phyloP scores from a whole-genome alignment of 306 rosid genomes.

The Boehmeria nivea region DNA sequence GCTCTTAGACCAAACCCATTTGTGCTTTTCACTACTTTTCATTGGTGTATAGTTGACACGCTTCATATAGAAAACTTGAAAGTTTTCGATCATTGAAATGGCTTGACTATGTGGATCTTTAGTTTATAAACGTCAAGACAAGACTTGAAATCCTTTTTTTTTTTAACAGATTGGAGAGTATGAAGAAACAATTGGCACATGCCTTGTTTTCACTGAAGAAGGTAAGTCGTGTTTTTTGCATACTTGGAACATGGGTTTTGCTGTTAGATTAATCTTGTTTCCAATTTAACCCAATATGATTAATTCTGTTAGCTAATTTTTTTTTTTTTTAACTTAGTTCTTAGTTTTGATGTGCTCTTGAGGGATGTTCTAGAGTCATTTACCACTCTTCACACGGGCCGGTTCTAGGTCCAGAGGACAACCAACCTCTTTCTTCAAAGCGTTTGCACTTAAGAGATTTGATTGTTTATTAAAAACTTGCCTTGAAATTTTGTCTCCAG shows the following conservation, averaged over 20 bases:
- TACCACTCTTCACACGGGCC: too few relatives aligned
- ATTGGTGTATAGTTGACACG: not conserved
- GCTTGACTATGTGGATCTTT: not conserved
- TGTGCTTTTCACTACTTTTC: too few relatives aligned
- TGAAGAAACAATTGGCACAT: constrained; percentile 67
- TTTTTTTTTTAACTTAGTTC: not conserved
- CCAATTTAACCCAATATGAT: too few relatives aligned
- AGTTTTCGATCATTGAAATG: not conserved
- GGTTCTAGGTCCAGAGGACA: too few relatives aligned
- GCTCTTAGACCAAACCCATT: too few relatives aligned
- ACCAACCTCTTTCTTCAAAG: too few relatives aligned
- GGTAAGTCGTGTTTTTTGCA: constrained; percentile 30
- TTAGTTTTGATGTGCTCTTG: not conserved
- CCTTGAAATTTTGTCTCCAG: not conserved
- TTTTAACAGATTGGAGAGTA: constrained; percentile 67
- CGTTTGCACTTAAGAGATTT: too few relatives aligned
- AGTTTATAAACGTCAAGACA: not conserved
- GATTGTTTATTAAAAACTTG: not conserved
- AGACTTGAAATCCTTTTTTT: constrained; percentile 8
- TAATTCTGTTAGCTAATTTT: too few relatives aligned
- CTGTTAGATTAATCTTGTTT: too few relatives aligned
- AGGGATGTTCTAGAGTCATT: too few relatives aligned
- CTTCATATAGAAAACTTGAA: too few relatives aligned
- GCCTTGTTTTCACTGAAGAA: constrained; percentile 61
- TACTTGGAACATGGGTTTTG: not conserved